Evolutionary conservation across 208 protist species (phyloP), one percentile per base, ranked within the genome.

Genomic region (Leishmania aethiopica): DNA sequence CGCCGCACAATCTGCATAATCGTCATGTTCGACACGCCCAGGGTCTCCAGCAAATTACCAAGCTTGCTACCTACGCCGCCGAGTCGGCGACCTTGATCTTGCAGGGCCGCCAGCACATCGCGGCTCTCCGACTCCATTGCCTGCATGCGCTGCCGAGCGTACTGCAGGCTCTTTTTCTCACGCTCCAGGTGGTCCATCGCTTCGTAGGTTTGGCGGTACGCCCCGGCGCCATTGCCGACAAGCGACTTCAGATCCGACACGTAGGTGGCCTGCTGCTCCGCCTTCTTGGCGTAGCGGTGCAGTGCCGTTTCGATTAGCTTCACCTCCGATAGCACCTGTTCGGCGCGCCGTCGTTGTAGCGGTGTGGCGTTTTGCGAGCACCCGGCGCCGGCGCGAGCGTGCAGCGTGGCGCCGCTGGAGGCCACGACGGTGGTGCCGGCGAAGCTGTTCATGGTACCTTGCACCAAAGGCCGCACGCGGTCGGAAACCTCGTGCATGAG

Each of bases 11-110:
- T 93, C 35, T 95, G 91, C 55, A 92, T 49, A 77, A 96, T 89
- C 0, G 92, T 95, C 42, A 86, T 93, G 82, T 97, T 96, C 13
- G 94, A 93, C 37, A 97, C 87, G 2, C 92, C 94, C 37, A 97
- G 62, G 77, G 94, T 90, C 80, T 97, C 94, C 49, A 97, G 81
- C 75, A 97, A 45, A 76, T 91, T 84, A 5, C 83, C 88, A 35
- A 95, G 80, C 55, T 93, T 94, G 76, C 87, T 86, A 0, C 88
- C 89, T 0, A 91, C 80, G 15, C 90, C 89, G 28, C 91, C 90
- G 17, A 97, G 83, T 28, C 90, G 89, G 28, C 83, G 42, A 5
- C 92, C 91, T 76, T 97, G 94, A 35, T 82, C 88, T 79, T 91
- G 88, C 59, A 97, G 77, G 42, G 90, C 91, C 49, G 89, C 81